phyloP scores from a whole-genome alignment of 1,284 basidiomycete species.

The Trichosporon sp. region DNA sequence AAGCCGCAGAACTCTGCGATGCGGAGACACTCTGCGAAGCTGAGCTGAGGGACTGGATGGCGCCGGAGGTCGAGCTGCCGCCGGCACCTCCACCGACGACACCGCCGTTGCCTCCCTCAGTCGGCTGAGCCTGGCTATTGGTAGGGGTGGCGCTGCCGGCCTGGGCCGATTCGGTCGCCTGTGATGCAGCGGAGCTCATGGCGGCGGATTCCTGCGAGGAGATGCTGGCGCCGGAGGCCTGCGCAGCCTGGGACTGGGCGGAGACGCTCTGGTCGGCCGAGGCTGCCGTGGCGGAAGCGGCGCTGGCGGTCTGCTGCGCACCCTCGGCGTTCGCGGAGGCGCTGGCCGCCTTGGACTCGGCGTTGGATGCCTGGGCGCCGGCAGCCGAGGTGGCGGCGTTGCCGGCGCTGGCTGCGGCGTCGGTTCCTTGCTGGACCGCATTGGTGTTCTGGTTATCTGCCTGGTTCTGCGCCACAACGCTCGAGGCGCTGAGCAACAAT shows the following conservation, averaged over 20 bases:
- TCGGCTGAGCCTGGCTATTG: background rate
- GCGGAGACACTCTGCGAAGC: background rate
- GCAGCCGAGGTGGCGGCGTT: background rate
- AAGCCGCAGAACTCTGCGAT: background rate
- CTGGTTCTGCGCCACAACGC: conserved; percentile 16
- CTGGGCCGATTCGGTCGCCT: background rate
- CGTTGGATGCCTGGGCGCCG: background rate
- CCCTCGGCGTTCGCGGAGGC: background rate
- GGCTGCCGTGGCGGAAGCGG: background rate
- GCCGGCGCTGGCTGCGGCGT: conserved; percentile 4
- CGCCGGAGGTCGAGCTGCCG: background rate
- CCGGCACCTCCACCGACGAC: conserved; percentile 3
- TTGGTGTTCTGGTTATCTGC: conserved; percentile 2
- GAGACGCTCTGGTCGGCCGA: background rate
- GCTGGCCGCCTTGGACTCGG: background rate
- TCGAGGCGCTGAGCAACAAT: conserved; percentile 16
- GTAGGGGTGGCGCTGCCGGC: background rate
- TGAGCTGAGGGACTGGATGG: background rate
- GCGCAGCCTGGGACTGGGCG: background rate
- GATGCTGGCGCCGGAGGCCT: background rate
- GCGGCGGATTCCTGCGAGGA: background rate
- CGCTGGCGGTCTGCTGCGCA: background rate
- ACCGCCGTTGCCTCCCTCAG: background rate
- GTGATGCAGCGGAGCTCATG: background rate
- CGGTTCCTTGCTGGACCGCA: conserved; percentile 3